Percentiles rank a stretch among this genome's conserved stretches.
These are phyloP conservation scores for Solanum medicagineum DNA, from an alignment of 257 asterid genomes.

Conservation along the genomic window DNA sequence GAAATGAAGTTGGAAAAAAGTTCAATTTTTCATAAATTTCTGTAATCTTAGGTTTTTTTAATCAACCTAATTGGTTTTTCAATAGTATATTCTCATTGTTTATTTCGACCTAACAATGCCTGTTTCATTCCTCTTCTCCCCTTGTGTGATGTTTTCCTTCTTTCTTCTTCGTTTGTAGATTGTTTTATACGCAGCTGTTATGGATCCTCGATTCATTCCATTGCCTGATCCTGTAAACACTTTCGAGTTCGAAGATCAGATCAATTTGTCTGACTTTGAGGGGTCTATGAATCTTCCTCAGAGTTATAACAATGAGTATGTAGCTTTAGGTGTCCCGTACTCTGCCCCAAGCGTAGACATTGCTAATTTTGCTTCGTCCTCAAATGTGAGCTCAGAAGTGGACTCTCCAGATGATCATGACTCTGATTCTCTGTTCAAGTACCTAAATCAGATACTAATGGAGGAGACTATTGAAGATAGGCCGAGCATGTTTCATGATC, in stretches of 20 bases:
- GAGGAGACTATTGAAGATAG: constrained; percentile 84
- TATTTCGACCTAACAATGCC: not conserved
- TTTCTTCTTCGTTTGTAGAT: constrained; percentile 5
- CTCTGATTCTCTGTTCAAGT: constrained; percentile 74
- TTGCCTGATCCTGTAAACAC: constrained; percentile 18
- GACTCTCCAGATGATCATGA: constrained; percentile 81
- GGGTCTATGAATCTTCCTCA: constrained; percentile 22
- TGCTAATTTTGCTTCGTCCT: constrained; percentile 28
- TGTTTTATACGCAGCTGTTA: constrained; percentile 7
- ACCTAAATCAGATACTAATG: constrained; percentile 69
- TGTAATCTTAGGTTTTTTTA: not conserved
- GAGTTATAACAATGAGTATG: constrained; percentile 10
- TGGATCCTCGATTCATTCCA: constrained; percentile 46
- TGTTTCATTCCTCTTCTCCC: not conserved
- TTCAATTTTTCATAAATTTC: not conserved
- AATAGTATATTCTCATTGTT: not conserved
- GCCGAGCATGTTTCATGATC: constrained; percentile 94
- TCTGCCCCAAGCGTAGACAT: constrained; percentile 22
- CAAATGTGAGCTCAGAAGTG: constrained; percentile 39
- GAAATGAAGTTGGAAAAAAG: not conserved
- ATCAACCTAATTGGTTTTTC: not conserved
- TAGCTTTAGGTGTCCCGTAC: constrained; percentile 36
- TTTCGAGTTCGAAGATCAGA: constrained; percentile 22
- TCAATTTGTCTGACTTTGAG: constrained; percentile 21
- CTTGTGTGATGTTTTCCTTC: not conserved